These are phyloP conservation scores for Ambispora gerdemannii DNA, from an alignment of 192 early-diverging fungal species.

Conservation along the genomic window DNA sequence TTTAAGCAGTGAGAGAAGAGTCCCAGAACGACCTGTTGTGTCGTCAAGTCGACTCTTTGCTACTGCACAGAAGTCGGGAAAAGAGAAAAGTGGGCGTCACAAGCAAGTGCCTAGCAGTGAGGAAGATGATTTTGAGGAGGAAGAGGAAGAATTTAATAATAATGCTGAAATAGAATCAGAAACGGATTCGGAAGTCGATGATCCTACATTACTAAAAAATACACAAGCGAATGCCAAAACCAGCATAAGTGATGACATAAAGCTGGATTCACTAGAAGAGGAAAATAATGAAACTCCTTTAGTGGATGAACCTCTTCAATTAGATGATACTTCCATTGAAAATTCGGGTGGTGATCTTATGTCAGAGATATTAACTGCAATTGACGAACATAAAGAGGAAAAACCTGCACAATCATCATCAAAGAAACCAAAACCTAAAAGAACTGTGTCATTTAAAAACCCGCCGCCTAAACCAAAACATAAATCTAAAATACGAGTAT, in stretches of 20 bases:
- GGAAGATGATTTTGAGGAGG: conserved; percentile 10
- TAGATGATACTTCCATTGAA: background rate
- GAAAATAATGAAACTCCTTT: background rate
- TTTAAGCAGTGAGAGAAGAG: background rate
- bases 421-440: conserved; percentile 22
- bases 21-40: background rate
- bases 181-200: conserved; percentile 1
- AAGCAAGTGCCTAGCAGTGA: conserved; percentile 25
- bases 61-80: background rate
- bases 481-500: conserved; percentile 3
- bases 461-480: background rate
- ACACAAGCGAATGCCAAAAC: conserved; percentile 23
- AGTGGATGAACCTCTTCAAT: background rate
- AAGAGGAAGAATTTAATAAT: conserved; percentile 5
- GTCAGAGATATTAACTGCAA: conserved; percentile 23
- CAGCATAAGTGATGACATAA: background rate
- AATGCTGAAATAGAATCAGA: background rate
- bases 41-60: background rate
- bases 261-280: background rate
- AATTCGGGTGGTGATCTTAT: conserved; percentile 5
- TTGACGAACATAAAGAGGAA: conserved; percentile 9
- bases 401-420: background rate
- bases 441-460: conserved; percentile 25
- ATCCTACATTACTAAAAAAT: conserved; percentile 12
- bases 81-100: background rate